Evolutionary conservation across 352 stramenopile genomes (phyloP).

Genomic region (Globisporangium lucens): DNA sequence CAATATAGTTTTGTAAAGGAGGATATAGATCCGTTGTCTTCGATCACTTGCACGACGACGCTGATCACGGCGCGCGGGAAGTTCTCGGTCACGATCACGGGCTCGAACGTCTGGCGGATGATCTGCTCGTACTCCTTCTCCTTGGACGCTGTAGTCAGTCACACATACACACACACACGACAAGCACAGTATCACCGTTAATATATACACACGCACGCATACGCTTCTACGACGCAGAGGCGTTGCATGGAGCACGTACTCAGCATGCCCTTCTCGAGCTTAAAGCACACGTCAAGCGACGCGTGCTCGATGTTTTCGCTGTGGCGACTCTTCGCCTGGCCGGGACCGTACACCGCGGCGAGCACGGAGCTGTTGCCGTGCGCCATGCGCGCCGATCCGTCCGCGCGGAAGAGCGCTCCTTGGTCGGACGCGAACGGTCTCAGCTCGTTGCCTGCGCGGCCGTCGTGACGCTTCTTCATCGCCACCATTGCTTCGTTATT

Average conservation of each 20-base stretch:
- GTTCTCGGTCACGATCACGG: conserved; percentile 60
- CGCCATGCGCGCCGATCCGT: conserved; percentile 76
- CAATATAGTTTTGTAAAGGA: conserved; percentile 21
- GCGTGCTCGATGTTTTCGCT: conserved; percentile 61
- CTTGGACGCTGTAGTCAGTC: conserved; percentile 44
- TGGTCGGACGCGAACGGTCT: conserved; percentile 73
- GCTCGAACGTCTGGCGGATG: conserved; percentile 73
- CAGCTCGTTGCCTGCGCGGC: conserved; percentile 72
- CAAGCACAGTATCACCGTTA: not conserved
- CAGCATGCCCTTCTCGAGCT: conserved; percentile 71
- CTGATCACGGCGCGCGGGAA: conserved; percentile 83
- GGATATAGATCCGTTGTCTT: conserved; percentile 79
- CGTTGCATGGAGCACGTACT: conserved; percentile 32
- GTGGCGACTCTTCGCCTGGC: conserved; percentile 69
- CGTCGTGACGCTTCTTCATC: conserved; percentile 48
- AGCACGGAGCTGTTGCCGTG: conserved; percentile 74
- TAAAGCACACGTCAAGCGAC: conserved; percentile 75
- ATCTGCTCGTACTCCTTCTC: conserved; percentile 87
- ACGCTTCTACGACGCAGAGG: not conserved
- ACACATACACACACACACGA: not conserved
- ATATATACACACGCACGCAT: not conserved
- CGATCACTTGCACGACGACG: conserved; percentile 83
- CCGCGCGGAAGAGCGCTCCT: conserved; percentile 71
- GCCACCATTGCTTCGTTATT: conserved; percentile 29
- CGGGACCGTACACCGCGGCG: conserved; percentile 71